These are phyloP conservation scores for Emergomyces orientalis DNA, from an alignment of 2,329 filamentous ascomycete genomes.

Conservation along the genomic window DNA sequence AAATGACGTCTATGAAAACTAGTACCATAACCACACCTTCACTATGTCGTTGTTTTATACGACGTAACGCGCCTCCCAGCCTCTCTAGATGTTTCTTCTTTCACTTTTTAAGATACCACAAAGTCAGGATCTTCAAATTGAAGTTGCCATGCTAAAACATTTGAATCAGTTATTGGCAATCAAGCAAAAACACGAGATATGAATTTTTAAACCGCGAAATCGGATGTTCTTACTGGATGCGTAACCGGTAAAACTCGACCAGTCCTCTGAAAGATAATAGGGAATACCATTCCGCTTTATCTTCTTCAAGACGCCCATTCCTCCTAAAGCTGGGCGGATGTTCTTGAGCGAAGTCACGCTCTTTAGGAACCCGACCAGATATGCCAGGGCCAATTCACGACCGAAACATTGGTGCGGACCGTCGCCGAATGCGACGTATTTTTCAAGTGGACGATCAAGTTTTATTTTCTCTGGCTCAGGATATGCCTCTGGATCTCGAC, in stretches of 20 bases:
- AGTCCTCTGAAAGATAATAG: constrained; percentile 41
- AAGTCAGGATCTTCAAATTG: constrained; percentile 14
- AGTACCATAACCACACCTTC: neutral
- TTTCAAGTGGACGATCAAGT: constrained; percentile 31
- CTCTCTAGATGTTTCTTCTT: too few species aligned
- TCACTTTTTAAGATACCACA: constrained; percentile 1
- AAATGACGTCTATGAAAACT: neutral
- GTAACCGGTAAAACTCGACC: constrained; percentile 39
- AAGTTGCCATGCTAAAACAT: constrained; percentile 16
- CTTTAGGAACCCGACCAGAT: constrained; percentile 35
- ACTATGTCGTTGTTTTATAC: neutral
- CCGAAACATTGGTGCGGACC: constrained; percentile 41
- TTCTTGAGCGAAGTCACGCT: constrained; percentile 37
- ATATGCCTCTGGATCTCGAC: constrained; percentile 31
- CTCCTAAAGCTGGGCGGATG: constrained; percentile 37
- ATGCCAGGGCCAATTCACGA: constrained; percentile 34
- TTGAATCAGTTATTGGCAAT: neutral
- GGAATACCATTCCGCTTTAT: constrained; percentile 30
- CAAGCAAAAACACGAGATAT: neutral
- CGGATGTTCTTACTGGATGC: constrained; percentile 35
- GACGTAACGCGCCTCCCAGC: neutral
- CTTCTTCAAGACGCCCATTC: constrained; percentile 40
- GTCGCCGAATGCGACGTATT: constrained; percentile 38
- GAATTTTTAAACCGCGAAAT: neutral
- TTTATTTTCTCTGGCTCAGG: constrained; percentile 34